A percentile compares a stretch with the other conserved stretches of the same genome.
These are phyloP conservation scores for Colletotrichum acutatum DNA, from an alignment of 2,329 filamentous ascomycete species.

Conservation along the genomic window DNA sequence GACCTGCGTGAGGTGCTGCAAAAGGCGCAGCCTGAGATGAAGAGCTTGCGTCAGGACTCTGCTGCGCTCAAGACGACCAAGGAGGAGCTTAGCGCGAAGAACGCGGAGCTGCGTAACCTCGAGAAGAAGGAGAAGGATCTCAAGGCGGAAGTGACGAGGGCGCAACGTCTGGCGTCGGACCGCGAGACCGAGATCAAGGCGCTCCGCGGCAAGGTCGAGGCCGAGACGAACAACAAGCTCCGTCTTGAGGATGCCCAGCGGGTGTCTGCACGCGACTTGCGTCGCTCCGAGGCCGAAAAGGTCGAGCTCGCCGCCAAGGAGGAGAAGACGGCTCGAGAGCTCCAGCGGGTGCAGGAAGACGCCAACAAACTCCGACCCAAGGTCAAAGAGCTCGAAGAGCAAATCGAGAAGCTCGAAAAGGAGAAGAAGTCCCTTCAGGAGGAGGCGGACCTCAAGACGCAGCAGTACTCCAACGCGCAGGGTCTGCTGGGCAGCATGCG, in stretches of 20 bases:
- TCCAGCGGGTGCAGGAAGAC: constrained; percentile 79
- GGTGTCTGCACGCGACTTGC: constrained; percentile 79
- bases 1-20: constrained; percentile 83
- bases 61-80: constrained; percentile 78
- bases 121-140: constrained; percentile 87
- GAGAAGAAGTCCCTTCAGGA: constrained; percentile 78
- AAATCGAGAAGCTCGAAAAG: constrained; percentile 73
- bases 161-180: constrained; percentile 77
- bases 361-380: constrained; percentile 71
- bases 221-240: constrained; percentile 77
- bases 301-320: constrained; percentile 79
- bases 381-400: constrained; percentile 77
- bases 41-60: constrained; percentile 80
- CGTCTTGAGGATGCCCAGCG: constrained; percentile 84
- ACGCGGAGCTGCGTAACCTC: constrained; percentile 74
- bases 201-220: constrained; percentile 81
- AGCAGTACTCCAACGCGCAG: constrained; percentile 87
- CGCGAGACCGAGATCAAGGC: constrained; percentile 82
- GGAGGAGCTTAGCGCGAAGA: constrained; percentile 74
- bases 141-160: constrained; percentile 75
- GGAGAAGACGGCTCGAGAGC: constrained; percentile 77
- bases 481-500: constrained; percentile 91
- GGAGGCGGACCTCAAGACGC: constrained; percentile 84
- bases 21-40: constrained; percentile 88
- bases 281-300: constrained; percentile 81